phyloP scores from a whole-genome alignment of 2,329 filamentous ascomycete species.

The Talaromyces sp. region DNA sequence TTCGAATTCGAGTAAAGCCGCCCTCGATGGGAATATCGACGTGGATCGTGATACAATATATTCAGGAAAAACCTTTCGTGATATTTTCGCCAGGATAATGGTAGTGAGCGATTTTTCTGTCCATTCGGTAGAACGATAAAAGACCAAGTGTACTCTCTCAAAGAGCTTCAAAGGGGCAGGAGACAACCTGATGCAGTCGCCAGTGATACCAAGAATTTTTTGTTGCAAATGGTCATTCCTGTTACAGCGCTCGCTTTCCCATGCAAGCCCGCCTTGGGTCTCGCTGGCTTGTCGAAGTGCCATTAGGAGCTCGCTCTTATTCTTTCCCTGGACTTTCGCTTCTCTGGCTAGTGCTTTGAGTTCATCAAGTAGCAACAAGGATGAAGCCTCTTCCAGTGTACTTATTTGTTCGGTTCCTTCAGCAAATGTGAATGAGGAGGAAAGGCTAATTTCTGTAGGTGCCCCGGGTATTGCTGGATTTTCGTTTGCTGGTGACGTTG shows the following conservation, averaged over 20 bases:
- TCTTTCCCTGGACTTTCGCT: conserved; percentile 79
- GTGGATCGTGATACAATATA: conserved; percentile 87
- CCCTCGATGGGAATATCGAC: conserved; percentile 78
- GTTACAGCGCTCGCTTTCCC: conserved; percentile 49
- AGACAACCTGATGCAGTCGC: conserved; percentile 78
- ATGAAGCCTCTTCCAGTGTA: conserved; percentile 75
- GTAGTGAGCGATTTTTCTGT: conserved; percentile 94
- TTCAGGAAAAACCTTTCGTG: conserved; percentile 76
- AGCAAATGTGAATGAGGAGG: conserved; percentile 66
- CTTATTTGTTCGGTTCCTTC: conserved; percentile 72
- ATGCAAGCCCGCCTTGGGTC: conserved; percentile 69
- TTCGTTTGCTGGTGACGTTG: conserved; percentile 22
- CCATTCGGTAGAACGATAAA: conserved; percentile 95
- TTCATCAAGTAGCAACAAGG: conserved; percentile 79
- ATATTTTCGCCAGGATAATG: conserved; percentile 88
- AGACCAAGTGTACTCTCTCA: conserved; percentile 89
- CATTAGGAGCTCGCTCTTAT: conserved; percentile 71
- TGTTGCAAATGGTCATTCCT: conserved; percentile 68
- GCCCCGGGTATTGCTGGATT: conserved; percentile 46
- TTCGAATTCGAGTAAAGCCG: conserved; percentile 80
- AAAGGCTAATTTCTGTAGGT: conserved; percentile 46
- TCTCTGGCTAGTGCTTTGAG: conserved; percentile 80
- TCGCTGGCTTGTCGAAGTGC: conserved; percentile 70
- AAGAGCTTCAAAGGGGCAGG: conserved; percentile 71
- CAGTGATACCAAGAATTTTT: conserved; percentile 72